Percentiles rank a stretch among this genome's conserved stretches.
phyloP scores from a whole-genome alignment of 148 eudicot species.

The Bassia scoparia region DNA sequence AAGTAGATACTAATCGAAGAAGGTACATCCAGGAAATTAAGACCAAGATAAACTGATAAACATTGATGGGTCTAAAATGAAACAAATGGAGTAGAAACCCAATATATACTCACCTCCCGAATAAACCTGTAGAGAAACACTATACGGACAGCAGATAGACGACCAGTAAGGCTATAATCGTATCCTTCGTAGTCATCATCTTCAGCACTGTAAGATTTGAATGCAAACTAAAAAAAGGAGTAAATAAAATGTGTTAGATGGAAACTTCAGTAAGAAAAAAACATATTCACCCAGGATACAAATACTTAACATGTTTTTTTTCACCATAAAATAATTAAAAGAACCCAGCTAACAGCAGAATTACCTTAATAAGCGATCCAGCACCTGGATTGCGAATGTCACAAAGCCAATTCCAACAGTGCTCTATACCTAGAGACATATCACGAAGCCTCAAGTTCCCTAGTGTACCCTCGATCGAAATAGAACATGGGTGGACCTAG shows the following conservation, averaged over 20 bases:
- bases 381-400: constrained; percentile 83
- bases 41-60: background rate
- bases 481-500: constrained; percentile 89
- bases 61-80: background rate
- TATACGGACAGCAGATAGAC: constrained; percentile 86
- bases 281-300: background rate
- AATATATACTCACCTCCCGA: constrained; percentile 64
- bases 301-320: background rate
- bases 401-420: constrained; percentile 94
- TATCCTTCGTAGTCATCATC: constrained; percentile 98
- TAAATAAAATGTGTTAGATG: background rate
- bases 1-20: background rate
- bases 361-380: constrained; percentile 87
- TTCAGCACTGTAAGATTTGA: constrained; percentile 74
- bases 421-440: constrained; percentile 68
- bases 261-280: background rate
- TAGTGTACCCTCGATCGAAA: constrained; percentile 75
- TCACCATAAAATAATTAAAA: background rate
- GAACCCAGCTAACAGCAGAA: background rate
- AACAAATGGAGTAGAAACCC: background rate
- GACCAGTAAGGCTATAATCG: constrained; percentile 82
- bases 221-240: constrained; percentile 58
- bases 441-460: constrained; percentile 92
- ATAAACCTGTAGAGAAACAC: constrained; percentile 90
- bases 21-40: background rate